Base-by-base conservation (phyloP, 768 basidiomycete species). In the Russula earlei region DNA sequence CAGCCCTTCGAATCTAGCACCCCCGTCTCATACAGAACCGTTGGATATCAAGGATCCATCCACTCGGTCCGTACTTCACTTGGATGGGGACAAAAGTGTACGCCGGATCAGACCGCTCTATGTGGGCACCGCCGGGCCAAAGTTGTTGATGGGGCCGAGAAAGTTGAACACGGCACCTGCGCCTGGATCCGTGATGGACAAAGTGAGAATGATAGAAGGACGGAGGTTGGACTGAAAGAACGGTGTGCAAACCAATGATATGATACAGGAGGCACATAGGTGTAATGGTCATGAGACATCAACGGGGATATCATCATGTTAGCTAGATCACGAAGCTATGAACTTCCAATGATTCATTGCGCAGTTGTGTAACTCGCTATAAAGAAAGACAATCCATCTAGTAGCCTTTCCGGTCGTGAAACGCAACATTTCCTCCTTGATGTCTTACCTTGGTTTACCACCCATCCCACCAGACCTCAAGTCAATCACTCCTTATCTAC, bases 401-500 rank as follows among this genome's bases (percentile, higher is more conserved):
- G n/a, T n/a, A n/a, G n/a, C n/a, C n/a, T n/a, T n/a, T n/a, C n/a
- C n/a, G n/a, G n/a, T n/a, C n/a, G n/a, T n/a, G n/a, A n/a, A 31
- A 10, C 29, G 29, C 7, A 10, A 31, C 10, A 7, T 10, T 5
- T 10, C 29, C 29, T 31, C 10, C 29, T 31, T 31, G 48, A 58
- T 63, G 49, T 62, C 62, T 10, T 65, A 73, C 57, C 76, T 85
- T 63, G 76, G 76, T 48, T 70, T 87, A 12, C 83, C 85, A n/a
- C 73, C 80, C 38, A 55, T 84, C 43, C 77, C 85, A 0, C 58
- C 73, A 37, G 75, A 77, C 45, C 81, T 90, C 67, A 88, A 84
- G 65, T 59, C 81, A 24, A 78, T 92, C 53, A 66, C 82, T 5
- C 87, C 92, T 2, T 95, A 81, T 69, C 75, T 98, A 19, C 91